These are phyloP conservation scores for Cladorrhinum sp. DNA, from an alignment of 2,329 filamentous ascomycete species.

Conservation along the genomic window DNA sequence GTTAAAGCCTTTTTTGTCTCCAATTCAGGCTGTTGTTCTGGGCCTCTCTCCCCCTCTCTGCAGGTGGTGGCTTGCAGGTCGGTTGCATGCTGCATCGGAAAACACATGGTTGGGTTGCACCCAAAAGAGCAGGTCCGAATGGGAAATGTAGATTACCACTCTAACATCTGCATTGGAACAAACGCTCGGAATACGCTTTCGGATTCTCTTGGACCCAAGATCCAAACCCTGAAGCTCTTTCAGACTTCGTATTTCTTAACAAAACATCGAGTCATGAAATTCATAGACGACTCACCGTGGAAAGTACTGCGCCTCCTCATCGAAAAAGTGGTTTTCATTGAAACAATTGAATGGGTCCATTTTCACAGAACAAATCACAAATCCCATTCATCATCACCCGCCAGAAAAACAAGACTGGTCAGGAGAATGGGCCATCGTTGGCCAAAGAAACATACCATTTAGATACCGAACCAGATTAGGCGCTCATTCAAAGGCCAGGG, in stretches of 20 bases:
- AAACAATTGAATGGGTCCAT: not conserved
- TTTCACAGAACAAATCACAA: too few species aligned
- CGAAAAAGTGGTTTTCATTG: conserved; percentile 14
- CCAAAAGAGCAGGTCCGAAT: not conserved
- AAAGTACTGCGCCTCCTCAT: conserved; percentile 21
- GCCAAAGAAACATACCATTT: conserved; percentile 12
- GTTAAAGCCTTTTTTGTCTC: not conserved
- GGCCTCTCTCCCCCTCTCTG: too few species aligned
- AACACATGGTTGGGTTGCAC: conserved; percentile 2
- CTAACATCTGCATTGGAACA: too few species aligned
- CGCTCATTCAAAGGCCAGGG: conserved; percentile 2
- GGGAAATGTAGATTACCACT: too few species aligned
- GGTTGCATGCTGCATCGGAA: conserved; percentile 1
- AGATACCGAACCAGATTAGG: conserved; percentile 14
- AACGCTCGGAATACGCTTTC: not conserved
- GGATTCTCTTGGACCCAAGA: too few species aligned
- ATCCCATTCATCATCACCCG: not conserved
- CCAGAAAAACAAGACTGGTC: not conserved
- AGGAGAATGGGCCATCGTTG: conserved; percentile 11
- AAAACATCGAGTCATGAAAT: not conserved
- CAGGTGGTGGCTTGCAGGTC: conserved; percentile 3
- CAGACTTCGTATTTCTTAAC: not conserved
- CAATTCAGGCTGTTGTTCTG: conserved; percentile 9
- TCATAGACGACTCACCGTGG: not conserved
- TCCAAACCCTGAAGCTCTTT: not conserved